A percentile compares a stretch with the other conserved stretches of the same genome.
phyloP scores from a whole-genome alignment of 2,329 filamentous ascomycete genomes.

The Dryadomyces quercus-mongolicae region DNA sequence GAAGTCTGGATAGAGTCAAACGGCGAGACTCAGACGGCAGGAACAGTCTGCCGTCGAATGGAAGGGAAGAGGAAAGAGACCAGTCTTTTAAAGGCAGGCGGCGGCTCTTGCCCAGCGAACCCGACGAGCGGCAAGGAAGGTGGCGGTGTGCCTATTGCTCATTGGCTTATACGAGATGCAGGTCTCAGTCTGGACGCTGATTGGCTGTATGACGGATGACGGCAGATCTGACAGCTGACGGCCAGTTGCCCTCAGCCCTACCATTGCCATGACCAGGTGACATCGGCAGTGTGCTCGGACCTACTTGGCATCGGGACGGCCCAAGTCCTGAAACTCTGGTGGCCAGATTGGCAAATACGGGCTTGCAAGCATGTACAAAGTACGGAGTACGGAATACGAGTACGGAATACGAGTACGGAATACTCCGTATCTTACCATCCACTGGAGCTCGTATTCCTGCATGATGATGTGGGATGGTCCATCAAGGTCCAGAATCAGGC shows the following conservation, averaged over 20 bases:
- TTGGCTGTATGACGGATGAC: neutral
- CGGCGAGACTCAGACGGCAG: too few relatives aligned
- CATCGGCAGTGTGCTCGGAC: neutral
- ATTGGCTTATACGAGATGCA: neutral
- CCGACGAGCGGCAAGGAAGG: neutral
- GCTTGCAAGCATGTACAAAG: too few relatives aligned
- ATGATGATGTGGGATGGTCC: too few relatives aligned
- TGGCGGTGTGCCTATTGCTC: neutral
- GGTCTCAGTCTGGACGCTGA: neutral
- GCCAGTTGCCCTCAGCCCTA: neutral
- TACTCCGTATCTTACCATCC: too few relatives aligned
- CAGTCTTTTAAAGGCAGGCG: neutral
- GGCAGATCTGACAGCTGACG: neutral
- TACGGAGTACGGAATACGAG: too few relatives aligned
- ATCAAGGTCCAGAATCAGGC: too few relatives aligned
- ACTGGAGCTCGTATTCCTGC: too few relatives aligned
- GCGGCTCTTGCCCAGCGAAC: too few relatives aligned
- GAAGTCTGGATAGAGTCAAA: too few relatives aligned
- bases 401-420: too few relatives aligned
- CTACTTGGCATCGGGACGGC: neutral
- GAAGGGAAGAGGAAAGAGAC: neutral
- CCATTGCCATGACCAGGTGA: neutral
- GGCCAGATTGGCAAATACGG: too few relatives aligned
- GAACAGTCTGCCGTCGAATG: neutral
- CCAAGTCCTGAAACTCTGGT: too few relatives aligned